These are phyloP conservation scores for Auxenochlorella pyrenoidosa DNA, from an alignment of 139 green algal species.

Conservation along the genomic window DNA sequence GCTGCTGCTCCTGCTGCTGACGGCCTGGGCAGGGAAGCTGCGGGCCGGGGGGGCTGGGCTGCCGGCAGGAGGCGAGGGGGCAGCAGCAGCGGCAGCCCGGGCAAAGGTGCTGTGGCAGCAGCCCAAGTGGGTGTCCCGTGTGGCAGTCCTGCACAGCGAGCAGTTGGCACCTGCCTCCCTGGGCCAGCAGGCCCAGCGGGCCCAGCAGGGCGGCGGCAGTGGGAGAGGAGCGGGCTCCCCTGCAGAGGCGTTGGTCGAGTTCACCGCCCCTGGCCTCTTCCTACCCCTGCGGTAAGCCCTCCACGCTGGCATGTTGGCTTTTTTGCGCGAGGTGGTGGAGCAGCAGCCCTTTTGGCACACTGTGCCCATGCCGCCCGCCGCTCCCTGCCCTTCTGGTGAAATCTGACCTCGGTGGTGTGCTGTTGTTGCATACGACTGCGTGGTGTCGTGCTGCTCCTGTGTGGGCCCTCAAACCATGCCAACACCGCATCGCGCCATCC, in stretches of 20 bases:
- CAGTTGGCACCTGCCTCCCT: background rate
- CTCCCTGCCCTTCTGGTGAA: too few relatives aligned
- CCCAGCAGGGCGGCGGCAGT: background rate
- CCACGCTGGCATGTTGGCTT: too few relatives aligned
- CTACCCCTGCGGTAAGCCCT: background rate
- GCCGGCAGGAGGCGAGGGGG: background rate
- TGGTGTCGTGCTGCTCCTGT: background rate
- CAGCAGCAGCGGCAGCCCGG: background rate
- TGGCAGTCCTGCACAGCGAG: background rate
- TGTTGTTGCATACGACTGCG: too few relatives aligned
- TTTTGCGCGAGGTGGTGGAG: too few relatives aligned
- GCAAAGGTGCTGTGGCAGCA: background rate
- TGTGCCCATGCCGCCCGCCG: too few relatives aligned
- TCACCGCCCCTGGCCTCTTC: background rate
- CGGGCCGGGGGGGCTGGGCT: background rate
- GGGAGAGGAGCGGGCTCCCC: background rate
- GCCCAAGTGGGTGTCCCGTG: background rate
- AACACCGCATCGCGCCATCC: too few relatives aligned
- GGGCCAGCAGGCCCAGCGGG: background rate
- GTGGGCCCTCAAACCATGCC: too few relatives aligned
- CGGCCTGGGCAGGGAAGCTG: background rate
- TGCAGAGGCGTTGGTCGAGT: background rate
- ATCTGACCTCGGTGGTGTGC: too few relatives aligned
- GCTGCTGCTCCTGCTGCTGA: conserved; percentile 3
- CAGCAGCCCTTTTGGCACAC: too few relatives aligned